Evolutionary conservation across 1,284 basidiomycete species (phyloP).

Genomic region (Moesziomyces globuligerus): DNA sequence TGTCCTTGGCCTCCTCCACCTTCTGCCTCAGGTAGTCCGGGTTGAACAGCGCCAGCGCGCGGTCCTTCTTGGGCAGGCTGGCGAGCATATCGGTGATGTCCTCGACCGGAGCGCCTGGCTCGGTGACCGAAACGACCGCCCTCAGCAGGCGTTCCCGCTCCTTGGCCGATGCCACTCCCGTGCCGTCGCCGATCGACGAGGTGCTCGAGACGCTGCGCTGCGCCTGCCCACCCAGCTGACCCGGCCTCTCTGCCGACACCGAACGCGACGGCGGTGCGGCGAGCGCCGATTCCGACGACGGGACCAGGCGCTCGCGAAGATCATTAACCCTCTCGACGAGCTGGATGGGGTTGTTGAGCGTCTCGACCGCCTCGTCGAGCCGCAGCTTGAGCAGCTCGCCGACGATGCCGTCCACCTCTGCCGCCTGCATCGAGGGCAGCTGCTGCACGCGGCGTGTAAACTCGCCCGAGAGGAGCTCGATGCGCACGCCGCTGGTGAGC

Average conservation of each 20-base stretch:
- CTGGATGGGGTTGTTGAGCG: slow-evolving; percentile 76
- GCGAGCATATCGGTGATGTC: slow-evolving; percentile 77
- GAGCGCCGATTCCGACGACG: slow-evolving; percentile 2
- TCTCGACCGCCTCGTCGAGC: slow-evolving; percentile 78
- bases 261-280: slow-evolving; percentile 1
- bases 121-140: slow-evolving; percentile 67
- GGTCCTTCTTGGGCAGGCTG: slow-evolving; percentile 84
- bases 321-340: slow-evolving; percentile 74
- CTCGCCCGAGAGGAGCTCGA: slow-evolving; percentile 83
- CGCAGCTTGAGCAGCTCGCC: slow-evolving; percentile 76
- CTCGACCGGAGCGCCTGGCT: slow-evolving; percentile 50
- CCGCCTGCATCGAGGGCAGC: slow-evolving; percentile 32
- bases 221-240: slow-evolving; percentile 21
- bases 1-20: slow-evolving; percentile 81
- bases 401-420: slow-evolving; percentile 74
- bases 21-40: slow-evolving; percentile 80
- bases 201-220: slow-evolving; percentile 45
- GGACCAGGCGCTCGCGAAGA: slow-evolving; percentile 37
- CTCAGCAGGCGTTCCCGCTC: slow-evolving; percentile 76
- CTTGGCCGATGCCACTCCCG: slow-evolving; percentile 36
- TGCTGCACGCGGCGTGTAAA: slow-evolving; percentile 77
- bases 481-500: slow-evolving; percentile 82
- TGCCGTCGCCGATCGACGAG: slow-evolving; percentile 35
- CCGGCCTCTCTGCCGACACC: slow-evolving; percentile 8
- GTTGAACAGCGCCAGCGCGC: slow-evolving; percentile 89